These are phyloP conservation scores for Pleoardoris graminearum DNA, from an alignment of 2,329 filamentous ascomycete genomes.

Conservation along the genomic window DNA sequence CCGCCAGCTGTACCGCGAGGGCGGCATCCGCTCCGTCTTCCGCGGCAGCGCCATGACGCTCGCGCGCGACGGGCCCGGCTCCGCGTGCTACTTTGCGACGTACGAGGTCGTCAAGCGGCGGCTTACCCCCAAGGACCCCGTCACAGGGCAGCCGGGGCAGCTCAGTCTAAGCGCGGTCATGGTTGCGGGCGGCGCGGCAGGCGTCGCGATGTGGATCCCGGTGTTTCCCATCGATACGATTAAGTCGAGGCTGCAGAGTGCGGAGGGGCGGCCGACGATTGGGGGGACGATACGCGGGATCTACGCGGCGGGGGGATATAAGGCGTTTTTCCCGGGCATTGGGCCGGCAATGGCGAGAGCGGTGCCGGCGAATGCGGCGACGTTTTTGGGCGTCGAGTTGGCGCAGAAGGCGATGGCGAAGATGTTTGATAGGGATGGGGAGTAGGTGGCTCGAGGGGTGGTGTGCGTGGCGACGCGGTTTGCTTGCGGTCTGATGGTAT, in stretches of 20 bases:
- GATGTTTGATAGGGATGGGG: conserved; percentile 59
- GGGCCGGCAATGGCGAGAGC: conserved; percentile 90
- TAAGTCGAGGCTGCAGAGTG: conserved; percentile 91
- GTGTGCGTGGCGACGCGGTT: no score
- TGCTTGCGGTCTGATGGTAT: no score
- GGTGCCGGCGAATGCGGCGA: conserved; percentile 94
- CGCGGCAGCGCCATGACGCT: conserved; percentile 88
- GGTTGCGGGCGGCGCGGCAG: conserved; percentile 83
- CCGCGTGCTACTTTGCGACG: conserved; percentile 92
- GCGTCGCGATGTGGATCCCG: conserved; percentile 98
- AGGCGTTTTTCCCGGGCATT: conserved; percentile 96
- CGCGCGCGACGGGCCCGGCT: conserved; percentile 89
- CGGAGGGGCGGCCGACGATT: conserved; percentile 81
- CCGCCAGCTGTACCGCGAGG: conserved; percentile 87
- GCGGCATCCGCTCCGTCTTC: conserved; percentile 89
- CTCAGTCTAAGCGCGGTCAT: conserved; percentile 82
- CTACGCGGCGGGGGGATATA: conserved; percentile 80
- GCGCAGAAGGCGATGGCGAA: conserved; percentile 82
- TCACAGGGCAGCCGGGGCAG: conserved; percentile 71
- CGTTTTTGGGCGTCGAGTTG: conserved; percentile 84
- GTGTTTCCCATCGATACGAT: conserved; percentile 98
- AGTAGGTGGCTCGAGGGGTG: no score
- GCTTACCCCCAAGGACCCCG: conserved; percentile 79
- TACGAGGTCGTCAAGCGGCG: conserved; percentile 94
- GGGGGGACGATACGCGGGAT: conserved; percentile 77